A percentile compares a stretch with the other conserved stretches of the same genome.
Conservation (phyloP, 2,329 filamentous ascomycete genomes). For the Stachybotrys elegans region DNA sequence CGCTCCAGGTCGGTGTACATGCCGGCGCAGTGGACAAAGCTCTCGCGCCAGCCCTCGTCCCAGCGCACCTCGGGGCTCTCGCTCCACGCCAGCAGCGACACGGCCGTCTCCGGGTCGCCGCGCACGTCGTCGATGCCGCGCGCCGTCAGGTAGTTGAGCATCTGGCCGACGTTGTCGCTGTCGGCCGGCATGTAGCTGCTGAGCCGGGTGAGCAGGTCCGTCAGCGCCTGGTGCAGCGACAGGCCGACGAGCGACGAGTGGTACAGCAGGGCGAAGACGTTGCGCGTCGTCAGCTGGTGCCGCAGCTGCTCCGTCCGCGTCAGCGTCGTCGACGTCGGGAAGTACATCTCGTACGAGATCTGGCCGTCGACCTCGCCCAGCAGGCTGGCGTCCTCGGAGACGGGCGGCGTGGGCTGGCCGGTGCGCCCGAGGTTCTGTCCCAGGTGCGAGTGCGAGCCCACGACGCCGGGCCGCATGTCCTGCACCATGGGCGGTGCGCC, state of each 20-base stretch:
- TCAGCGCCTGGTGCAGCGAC: constrained; percentile 58
- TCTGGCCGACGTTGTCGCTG: constrained; percentile 51
- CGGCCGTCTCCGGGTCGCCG: constrained; percentile 52
- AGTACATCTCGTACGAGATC: constrained; percentile 59
- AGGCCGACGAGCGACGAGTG: constrained; percentile 60
- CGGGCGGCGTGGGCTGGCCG: constrained; percentile 23
- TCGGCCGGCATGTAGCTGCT: constrained; percentile 53
- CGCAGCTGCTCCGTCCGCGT: constrained; percentile 44
- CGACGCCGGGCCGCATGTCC: neutral
- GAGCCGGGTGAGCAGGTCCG: constrained; percentile 56
- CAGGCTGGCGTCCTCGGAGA: constrained; percentile 34
- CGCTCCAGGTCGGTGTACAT: constrained; percentile 52
- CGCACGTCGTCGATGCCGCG: constrained; percentile 61
- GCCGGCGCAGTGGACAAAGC: constrained; percentile 62
- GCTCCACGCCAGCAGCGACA: constrained; percentile 60
- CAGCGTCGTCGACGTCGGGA: constrained; percentile 49
- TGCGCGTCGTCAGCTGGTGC: constrained; percentile 62
- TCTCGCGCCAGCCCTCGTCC: constrained; percentile 63
- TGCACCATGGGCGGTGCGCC: constrained; percentile 29
- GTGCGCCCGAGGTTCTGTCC: constrained; percentile 5
- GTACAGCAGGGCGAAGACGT: constrained; percentile 62
- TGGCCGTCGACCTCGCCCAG: constrained; percentile 43
- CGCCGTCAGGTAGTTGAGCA: constrained; percentile 55
- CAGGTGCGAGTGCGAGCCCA: constrained; percentile 15
- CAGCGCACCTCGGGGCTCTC: constrained; percentile 58